phyloP scores from a whole-genome alignment of 176 grass and related monocot genomes.

The Chrysopogon serrulatus region DNA sequence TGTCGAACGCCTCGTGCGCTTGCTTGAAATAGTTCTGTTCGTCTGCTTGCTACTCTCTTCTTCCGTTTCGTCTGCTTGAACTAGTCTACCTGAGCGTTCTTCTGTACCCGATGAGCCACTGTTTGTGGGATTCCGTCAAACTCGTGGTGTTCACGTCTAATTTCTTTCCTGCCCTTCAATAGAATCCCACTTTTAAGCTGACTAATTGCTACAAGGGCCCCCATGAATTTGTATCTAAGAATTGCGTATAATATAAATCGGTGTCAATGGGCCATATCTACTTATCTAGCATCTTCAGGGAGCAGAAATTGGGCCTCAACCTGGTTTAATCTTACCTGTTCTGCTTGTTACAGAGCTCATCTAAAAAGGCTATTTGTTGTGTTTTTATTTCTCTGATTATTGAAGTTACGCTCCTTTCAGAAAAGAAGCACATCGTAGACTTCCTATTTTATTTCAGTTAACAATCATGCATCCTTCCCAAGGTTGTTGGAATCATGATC shows the following conservation, averaged over 20 bases:
- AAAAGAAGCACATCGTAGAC: not conserved
- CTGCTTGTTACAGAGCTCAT: not conserved
- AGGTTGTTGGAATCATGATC: not conserved
- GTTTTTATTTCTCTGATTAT: not conserved
- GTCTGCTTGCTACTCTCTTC: not conserved
- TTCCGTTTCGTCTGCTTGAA: not conserved
- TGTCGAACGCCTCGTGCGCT: conserved; percentile 10
- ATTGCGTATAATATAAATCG: not conserved
- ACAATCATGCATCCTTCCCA: not conserved
- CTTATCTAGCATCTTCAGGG: not conserved
- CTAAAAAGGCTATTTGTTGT: not conserved
- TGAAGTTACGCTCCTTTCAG: not conserved
- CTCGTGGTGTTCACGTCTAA: not conserved
- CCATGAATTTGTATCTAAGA: not conserved
- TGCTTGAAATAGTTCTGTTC: not conserved
- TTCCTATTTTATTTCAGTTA: not conserved
- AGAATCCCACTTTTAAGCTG: not conserved
- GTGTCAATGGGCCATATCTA: not conserved
- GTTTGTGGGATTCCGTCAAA: not conserved
- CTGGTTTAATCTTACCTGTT: not conserved
- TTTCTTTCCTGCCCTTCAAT: not conserved
- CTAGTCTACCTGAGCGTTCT: not conserved
- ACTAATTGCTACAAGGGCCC: not conserved
- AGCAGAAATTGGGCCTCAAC: not conserved
- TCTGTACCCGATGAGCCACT: not conserved